A percentile compares a stretch with the other conserved stretches of the same genome.
phyloP scores from a whole-genome alignment of 2,329 filamentous ascomycete species.

The Neopestalotiopsis sp. region DNA sequence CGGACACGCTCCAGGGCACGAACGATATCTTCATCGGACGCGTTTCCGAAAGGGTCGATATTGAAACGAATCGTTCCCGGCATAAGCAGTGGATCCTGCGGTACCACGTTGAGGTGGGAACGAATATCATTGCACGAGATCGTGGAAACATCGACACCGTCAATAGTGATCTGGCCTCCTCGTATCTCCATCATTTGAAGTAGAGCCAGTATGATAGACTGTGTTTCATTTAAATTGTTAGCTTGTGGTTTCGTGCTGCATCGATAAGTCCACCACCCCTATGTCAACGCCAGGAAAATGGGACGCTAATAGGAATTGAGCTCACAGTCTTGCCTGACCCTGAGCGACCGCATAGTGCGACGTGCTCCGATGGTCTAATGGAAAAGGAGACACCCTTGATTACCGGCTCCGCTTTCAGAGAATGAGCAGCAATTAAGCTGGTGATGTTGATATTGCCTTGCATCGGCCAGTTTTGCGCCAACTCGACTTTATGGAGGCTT shows the following conservation, averaged over 20 bases:
- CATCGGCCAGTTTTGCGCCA: background rate
- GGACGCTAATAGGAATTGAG: too few species aligned
- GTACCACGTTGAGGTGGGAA: conserved; percentile 21
- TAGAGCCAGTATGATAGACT: conserved; percentile 2
- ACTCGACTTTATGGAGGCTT: background rate
- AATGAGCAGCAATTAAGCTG: conserved; percentile 23
- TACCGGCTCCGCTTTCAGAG: background rate
- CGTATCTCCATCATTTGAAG: conserved; percentile 11
- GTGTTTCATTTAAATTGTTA: too few species aligned
- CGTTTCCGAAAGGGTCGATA: conserved; percentile 23
- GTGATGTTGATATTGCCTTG: conserved; percentile 18
- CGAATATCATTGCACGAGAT: conserved; percentile 16
- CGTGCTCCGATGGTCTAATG: background rate
- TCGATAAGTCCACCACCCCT: too few species aligned
- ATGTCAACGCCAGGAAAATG: too few species aligned
- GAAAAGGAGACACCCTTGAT: conserved; percentile 20
- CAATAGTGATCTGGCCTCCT: conserved; percentile 15
- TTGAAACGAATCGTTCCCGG: conserved; percentile 24
- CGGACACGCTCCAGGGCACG: conserved; percentile 6
- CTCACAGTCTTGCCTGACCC: conserved; percentile 15
- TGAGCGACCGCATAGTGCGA: conserved; percentile 6
- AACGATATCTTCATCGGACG: too few species aligned
- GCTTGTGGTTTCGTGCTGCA: too few species aligned
- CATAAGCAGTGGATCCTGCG: conserved; percentile 25
- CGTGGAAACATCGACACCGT: conserved; percentile 20